phyloP scores from a whole-genome alignment of 768 basidiomycete genomes.

The Pleurotus giganteus region DNA sequence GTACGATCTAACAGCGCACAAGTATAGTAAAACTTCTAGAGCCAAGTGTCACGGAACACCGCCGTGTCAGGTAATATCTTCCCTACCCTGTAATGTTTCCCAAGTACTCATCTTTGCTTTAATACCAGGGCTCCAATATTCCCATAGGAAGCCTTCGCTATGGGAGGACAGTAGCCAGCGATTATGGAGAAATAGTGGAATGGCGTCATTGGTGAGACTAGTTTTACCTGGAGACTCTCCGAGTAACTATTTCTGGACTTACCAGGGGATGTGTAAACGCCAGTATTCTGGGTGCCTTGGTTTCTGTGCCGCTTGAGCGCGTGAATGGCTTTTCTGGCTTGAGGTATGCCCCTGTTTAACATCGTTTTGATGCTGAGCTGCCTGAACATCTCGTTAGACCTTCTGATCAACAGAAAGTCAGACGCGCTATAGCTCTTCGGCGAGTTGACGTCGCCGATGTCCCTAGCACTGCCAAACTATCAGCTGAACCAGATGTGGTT shows the following conservation, averaged over 20 bases:
- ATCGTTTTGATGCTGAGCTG: neutral
- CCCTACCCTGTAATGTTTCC: neutral
- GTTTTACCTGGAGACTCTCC: neutral
- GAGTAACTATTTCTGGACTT: conserved; percentile 6
- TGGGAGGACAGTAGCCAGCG: conserved; percentile 42
- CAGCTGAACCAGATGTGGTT: conserved; percentile 11
- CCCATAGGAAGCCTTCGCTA: conserved; percentile 64
- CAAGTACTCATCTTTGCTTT: neutral
- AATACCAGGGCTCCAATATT: conserved; percentile 42
- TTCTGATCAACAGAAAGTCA: conserved; percentile 64
- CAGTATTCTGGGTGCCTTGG: conserved; percentile 49
- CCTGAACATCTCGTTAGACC: conserved; percentile 40
- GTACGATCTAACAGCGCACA: neutral
- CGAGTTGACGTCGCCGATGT: conserved; percentile 58
- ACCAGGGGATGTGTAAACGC: conserved; percentile 72
- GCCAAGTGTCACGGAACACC: conserved; percentile 67
- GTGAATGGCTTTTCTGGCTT: conserved; percentile 52
- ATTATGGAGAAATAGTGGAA: conserved; percentile 61
- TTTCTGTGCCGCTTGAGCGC: conserved; percentile 35
- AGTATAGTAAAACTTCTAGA: conserved; percentile 74
- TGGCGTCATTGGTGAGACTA: conserved; percentile 73
- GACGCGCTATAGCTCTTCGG: conserved; percentile 50
- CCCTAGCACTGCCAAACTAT: conserved; percentile 40
- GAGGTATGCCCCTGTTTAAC: conserved; percentile 35
- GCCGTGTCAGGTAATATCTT: conserved; percentile 46